Conservation (phyloP, 2,329 filamentous ascomycete species). For the Apiospora pterosperma region DNA sequence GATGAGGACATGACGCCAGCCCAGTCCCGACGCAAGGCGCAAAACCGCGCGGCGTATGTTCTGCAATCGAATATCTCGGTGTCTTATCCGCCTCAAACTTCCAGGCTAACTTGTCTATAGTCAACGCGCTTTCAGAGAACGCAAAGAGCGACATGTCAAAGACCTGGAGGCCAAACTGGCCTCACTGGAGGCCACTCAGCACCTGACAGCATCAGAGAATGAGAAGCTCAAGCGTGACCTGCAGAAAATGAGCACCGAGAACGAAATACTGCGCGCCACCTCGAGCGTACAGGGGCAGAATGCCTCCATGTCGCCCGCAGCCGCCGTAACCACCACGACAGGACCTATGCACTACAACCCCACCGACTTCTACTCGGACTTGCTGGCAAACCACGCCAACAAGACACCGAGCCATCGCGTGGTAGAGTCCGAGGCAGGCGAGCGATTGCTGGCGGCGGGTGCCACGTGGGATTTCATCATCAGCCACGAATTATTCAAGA, state of each 20-base stretch:
- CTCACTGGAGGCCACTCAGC: slow-evolving; percentile 69
- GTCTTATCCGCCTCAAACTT: neutral
- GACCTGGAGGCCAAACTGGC: slow-evolving; percentile 86
- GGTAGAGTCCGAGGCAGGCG: slow-evolving; percentile 60
- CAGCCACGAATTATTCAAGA: slow-evolving; percentile 70
- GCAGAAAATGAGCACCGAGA: slow-evolving; percentile 82
- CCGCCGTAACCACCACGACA: slow-evolving; percentile 48
- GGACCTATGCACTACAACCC: slow-evolving; percentile 71
- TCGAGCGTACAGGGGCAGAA: slow-evolving; percentile 39
- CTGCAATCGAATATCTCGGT: neutral
- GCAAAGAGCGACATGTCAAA: slow-evolving; percentile 91
- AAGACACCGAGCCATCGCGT: slow-evolving; percentile 68
- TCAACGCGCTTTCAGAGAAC: slow-evolving; percentile 92
- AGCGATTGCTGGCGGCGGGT: slow-evolving; percentile 68
- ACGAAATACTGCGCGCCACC: slow-evolving; percentile 86
- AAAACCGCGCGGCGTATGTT: slow-evolving; percentile 60
- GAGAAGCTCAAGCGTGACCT: slow-evolving; percentile 81
- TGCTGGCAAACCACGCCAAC: slow-evolving; percentile 59
- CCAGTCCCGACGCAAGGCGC: slow-evolving; percentile 57
- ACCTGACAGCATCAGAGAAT: slow-evolving; percentile 75
- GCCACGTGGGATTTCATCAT: slow-evolving; percentile 92
- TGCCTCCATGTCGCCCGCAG: slow-evolving; percentile 39
- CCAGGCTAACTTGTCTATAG: slow-evolving; percentile 41
- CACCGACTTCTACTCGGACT: slow-evolving; percentile 65
- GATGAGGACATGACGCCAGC: slow-evolving; percentile 54